Conservation (phyloP, 192 early-diverging fungal species). For the Rhizophlyctis rosea region DNA sequence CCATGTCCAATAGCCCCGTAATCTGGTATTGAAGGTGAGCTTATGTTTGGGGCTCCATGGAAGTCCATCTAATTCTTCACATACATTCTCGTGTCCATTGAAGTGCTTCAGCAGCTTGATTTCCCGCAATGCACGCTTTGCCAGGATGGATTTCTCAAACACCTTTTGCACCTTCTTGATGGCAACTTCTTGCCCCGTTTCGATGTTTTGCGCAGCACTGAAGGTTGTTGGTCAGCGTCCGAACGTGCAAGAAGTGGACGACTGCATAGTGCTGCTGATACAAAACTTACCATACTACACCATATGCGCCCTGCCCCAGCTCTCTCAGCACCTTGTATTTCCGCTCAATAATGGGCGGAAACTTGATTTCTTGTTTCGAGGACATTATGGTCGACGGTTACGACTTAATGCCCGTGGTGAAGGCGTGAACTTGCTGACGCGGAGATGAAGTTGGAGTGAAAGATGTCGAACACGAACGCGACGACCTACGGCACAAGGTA, state of each 20-base stretch:
- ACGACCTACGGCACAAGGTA: too few relatives aligned
- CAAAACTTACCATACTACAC: conserved; percentile 67
- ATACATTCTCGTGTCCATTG: conserved; percentile 89
- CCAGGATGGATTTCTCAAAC: conserved; percentile 81
- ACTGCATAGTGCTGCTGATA: too few relatives aligned
- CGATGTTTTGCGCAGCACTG: conserved; percentile 81
- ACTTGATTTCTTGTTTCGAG: conserved; percentile 18
- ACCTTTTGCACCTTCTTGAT: conserved; percentile 89
- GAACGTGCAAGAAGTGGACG: too few relatives aligned
- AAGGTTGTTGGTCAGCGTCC: too few relatives aligned
- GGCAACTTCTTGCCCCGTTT: conserved; percentile 81
- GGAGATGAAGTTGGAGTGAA: too few relatives aligned
- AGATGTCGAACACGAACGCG: too few relatives aligned
- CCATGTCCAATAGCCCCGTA: conserved; percentile 61
- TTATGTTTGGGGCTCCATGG: too few relatives aligned
- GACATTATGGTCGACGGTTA: too few relatives aligned
- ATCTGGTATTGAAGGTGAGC: conserved; percentile 35
- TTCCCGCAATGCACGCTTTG: conserved; percentile 86
- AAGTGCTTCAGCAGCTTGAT: conserved; percentile 91
- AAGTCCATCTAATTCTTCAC: too few relatives aligned
- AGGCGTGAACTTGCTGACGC: too few relatives aligned
- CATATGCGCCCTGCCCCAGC: conserved; percentile 88
- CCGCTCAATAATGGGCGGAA: conserved; percentile 54
- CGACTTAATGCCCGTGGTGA: too few relatives aligned
- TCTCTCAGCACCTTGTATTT: conserved; percentile 75